A percentile compares a stretch with the other conserved stretches of the same genome.
Evolutionary conservation across 495 filamentous ascomycete species (phyloP).

Genomic region (Staphylotrichum longicolle): DNA sequence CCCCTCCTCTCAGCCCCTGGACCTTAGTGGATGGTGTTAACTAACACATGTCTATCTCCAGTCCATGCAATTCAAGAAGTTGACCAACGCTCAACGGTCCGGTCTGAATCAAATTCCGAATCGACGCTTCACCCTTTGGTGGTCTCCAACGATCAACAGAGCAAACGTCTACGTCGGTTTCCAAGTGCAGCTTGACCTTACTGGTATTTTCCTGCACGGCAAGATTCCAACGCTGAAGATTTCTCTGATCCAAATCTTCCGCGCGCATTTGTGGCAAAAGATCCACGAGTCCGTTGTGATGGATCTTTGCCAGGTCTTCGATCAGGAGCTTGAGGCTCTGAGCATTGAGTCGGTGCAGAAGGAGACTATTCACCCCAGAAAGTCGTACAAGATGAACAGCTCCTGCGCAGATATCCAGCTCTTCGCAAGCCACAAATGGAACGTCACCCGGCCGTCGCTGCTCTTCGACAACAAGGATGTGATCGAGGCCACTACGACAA

Average conservation of each 20-base stretch:
- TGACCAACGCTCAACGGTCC: slow-evolving; percentile 96
- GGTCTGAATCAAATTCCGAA: slow-evolving; percentile 99
- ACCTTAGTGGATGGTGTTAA: background rate
- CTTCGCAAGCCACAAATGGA: slow-evolving; percentile 99
- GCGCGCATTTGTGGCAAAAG: slow-evolving; percentile 99
- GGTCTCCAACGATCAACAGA: slow-evolving; percentile 80
- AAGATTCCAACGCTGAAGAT: slow-evolving; percentile 99
- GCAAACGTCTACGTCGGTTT: slow-evolving; percentile 92
- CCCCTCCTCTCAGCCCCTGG: no score
- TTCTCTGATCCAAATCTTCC: slow-evolving; percentile 98
- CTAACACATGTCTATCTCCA: background rate
- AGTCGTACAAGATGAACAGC: slow-evolving; percentile 99
- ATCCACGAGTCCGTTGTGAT: slow-evolving; percentile 99
- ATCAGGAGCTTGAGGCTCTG: slow-evolving; percentile 93
- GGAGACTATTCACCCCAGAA: slow-evolving; percentile 98
- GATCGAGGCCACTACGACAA: slow-evolving; percentile 91
- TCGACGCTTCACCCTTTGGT: slow-evolving; percentile 98
- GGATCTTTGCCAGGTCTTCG: slow-evolving; percentile 99
- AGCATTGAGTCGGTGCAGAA: slow-evolving; percentile 99
- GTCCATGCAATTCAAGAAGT: slow-evolving; percentile 97
- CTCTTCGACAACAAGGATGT: slow-evolving; percentile 96
- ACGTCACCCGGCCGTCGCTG: slow-evolving; percentile 87
- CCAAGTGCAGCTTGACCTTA: slow-evolving; percentile 97
- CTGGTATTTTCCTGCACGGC: slow-evolving; percentile 98
- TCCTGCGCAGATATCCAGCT: slow-evolving; percentile 98